Percentiles rank a stretch among this genome's conserved stretches.
phyloP scores from a whole-genome alignment of 345 rosid genomes.

The Eutrema heterophyllum region DNA sequence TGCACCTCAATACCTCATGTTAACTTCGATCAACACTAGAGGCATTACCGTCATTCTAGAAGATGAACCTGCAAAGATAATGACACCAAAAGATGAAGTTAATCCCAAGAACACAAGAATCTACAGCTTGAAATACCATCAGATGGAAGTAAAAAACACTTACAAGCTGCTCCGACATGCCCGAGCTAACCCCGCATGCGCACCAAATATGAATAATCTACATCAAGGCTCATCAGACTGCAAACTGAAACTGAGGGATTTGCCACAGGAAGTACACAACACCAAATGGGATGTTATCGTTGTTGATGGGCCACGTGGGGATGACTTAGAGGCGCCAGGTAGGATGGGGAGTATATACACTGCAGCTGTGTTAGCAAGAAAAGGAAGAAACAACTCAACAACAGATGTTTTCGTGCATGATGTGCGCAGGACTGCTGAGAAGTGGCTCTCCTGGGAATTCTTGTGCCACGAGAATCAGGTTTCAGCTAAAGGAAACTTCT shows the following conservation, averaged over 20 bases:
- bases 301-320: constrained; percentile 77
- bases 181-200: constrained; percentile 48
- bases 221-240: constrained; percentile 43
- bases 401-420: constrained; percentile 78
- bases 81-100: constrained; percentile 28
- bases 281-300: constrained; percentile 72
- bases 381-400: constrained; percentile 36
- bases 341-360: constrained; percentile 78
- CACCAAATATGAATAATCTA: constrained; percentile 28
- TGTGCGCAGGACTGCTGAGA: constrained; percentile 67
- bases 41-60: constrained; percentile 68
- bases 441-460: constrained; percentile 93
- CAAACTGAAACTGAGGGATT: constrained; percentile 47
- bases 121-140: constrained; percentile 47
- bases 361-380: constrained; percentile 64
- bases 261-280: constrained; percentile 51
- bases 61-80: constrained; percentile 50
- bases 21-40: constrained; percentile 55
- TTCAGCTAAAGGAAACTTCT: constrained; percentile 65
- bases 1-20: constrained; percentile 45
- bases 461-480: constrained; percentile 74
- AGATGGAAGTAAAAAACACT: constrained; percentile 51
- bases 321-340: constrained; percentile 64
- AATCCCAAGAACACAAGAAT: constrained; percentile 41
- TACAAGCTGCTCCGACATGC: constrained; percentile 75